Conservation (phyloP, 257 asterid species). For the Solanum lycopersicoides region DNA sequence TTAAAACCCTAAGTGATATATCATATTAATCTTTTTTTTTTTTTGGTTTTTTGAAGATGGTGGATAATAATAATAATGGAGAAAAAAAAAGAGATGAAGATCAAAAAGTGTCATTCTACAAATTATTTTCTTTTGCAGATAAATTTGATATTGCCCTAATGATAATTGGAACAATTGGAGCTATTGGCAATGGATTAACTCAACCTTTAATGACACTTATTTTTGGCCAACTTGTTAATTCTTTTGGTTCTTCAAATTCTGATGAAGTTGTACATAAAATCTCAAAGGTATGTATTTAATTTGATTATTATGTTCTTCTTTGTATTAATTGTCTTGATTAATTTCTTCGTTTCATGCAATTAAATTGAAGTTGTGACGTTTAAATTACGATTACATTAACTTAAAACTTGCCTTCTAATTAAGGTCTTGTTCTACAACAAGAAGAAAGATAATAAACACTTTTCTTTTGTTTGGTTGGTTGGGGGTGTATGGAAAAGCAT, state of each 20-base stretch:
- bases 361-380: background rate
- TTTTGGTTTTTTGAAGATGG: background rate
- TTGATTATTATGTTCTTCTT: background rate
- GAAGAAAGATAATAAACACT: background rate
- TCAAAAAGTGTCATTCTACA: slow-evolving; percentile 32
- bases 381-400: background rate
- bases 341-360: background rate
- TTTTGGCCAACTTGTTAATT: slow-evolving; percentile 51
- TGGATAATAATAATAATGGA: background rate
- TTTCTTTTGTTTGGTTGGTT: background rate
- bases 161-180: slow-evolving; percentile 38
- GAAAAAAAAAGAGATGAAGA: slow-evolving; percentile 10
- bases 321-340: background rate
- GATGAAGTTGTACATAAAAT: slow-evolving; percentile 33
- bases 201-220: slow-evolving; percentile 71
- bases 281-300: slow-evolving; percentile 13
- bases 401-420: background rate
- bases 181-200: slow-evolving; percentile 45
- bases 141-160: slow-evolving; percentile 33
- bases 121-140: slow-evolving; percentile 58
- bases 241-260: slow-evolving; percentile 28
- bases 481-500: background rate
- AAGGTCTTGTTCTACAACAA: background rate
- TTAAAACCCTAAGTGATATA: background rate
- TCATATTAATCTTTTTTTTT: background rate